Conservation (phyloP, 1,284 basidiomycete genomes). For the Hemileia vastatrix region DNA sequence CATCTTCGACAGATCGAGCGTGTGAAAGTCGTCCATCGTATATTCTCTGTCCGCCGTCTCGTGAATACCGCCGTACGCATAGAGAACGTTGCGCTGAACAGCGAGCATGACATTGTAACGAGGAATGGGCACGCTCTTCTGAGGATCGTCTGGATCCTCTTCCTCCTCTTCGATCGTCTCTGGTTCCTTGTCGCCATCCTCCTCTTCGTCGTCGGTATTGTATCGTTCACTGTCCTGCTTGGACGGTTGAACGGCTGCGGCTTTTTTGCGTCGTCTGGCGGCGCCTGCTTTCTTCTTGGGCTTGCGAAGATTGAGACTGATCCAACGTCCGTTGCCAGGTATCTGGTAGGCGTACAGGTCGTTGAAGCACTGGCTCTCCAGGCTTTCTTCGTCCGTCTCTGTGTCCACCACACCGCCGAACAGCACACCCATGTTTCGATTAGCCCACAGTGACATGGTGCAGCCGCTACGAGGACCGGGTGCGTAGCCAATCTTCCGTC, state of each 20-base stretch:
- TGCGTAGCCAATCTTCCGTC: conserved; percentile 64
- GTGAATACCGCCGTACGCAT: conserved; percentile 75
- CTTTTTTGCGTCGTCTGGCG: conserved; percentile 49
- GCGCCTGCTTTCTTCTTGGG: conserved; percentile 51
- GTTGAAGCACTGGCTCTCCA: conserved; percentile 67
- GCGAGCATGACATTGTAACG: conserved; percentile 87
- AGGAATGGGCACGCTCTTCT: conserved; percentile 58
- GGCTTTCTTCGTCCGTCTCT: conserved; percentile 70
- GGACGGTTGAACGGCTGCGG: conserved; percentile 23
- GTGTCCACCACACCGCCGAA: conserved; percentile 89
- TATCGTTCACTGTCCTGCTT: conserved; percentile 21
- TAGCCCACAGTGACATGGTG: conserved; percentile 69
- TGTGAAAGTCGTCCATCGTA: conserved; percentile 73
- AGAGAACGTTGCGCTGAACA: conserved; percentile 70
- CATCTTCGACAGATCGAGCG: conserved; percentile 65
- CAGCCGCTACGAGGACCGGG: conserved; percentile 50
- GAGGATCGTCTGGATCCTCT: conserved; percentile 60
- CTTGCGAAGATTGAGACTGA: conserved; percentile 58
- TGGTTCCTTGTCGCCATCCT: conserved; percentile 25
- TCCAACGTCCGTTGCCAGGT: conserved; percentile 66
- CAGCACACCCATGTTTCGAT: conserved; percentile 58
- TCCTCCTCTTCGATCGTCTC: conserved; percentile 39
- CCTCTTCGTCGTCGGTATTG: conserved; percentile 26
- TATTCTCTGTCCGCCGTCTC: conserved; percentile 70
- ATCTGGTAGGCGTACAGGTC: conserved; percentile 76